Percentiles rank a stretch among this genome's conserved stretches.
Evolutionary conservation across 306 rosid genomes (phyloP).

Genomic region (Oxytropis ochrocephala): DNA sequence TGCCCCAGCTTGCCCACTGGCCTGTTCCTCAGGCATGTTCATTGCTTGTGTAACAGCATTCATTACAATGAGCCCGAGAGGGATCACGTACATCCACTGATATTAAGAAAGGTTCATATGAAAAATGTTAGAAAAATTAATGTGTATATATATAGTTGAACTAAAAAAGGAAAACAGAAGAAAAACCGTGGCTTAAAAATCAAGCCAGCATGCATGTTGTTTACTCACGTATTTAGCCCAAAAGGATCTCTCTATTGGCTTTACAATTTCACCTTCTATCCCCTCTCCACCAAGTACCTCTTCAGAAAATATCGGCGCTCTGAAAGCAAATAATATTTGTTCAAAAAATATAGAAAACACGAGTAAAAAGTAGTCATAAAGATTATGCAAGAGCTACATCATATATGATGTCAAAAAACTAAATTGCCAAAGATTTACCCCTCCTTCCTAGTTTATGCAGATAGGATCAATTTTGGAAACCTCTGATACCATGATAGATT

Average conservation of each 20-base stretch:
- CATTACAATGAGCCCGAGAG: constrained; percentile 92
- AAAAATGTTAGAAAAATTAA: background rate
- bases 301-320: constrained; percentile 82
- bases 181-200: background rate
- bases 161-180: background rate
- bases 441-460: background rate
- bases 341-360: background rate
- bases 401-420: background rate
- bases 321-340: constrained; percentile 29
- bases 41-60: constrained; percentile 92
- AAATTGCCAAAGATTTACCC: constrained; percentile 8
- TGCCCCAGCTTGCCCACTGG: constrained; percentile 48
- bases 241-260: constrained; percentile 73
- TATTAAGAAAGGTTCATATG: constrained; percentile 7
- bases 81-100: constrained; percentile 97
- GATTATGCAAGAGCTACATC: constrained; percentile 4
- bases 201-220: background rate
- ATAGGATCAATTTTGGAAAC: too few relatives aligned
- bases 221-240: constrained; percentile 97
- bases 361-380: background rate
- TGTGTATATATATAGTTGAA: background rate
- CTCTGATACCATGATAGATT: too few relatives aligned
- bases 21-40: constrained; percentile 90
- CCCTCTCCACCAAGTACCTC: constrained; percentile 64
- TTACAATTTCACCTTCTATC: constrained; percentile 61